A percentile compares a stretch with the other conserved stretches of the same genome.
Evolutionary conservation across 202 grass and related monocot species (phyloP).

Genomic region (Hordeum pubiflorum): DNA sequence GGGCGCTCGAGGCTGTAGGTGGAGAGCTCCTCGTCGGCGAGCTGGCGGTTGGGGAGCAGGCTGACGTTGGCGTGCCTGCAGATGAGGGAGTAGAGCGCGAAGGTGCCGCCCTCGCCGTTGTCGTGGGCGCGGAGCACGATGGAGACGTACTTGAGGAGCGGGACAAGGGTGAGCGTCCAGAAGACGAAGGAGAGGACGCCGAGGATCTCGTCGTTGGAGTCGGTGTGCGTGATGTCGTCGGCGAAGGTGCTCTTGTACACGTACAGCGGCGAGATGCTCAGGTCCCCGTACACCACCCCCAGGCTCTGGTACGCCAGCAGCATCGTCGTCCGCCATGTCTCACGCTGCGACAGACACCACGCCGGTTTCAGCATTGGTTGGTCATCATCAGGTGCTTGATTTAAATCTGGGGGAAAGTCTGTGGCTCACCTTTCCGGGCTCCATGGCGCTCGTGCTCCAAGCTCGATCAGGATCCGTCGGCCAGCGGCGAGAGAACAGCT

Average conservation of each 20-base stretch:
- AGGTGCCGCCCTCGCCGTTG: conserved; percentile 96
- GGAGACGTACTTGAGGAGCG: conserved; percentile 90
- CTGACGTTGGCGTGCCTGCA: conserved; percentile 91
- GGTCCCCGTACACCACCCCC: conserved; percentile 88
- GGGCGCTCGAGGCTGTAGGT: conserved; percentile 66
- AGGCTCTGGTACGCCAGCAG: conserved; percentile 92
- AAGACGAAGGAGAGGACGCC: conserved; percentile 88
- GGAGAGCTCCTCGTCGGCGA: conserved; percentile 88
- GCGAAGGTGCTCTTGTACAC: conserved; percentile 99
- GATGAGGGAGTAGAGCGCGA: conserved; percentile 86
- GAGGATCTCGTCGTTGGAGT: conserved; percentile 83
- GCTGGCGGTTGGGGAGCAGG: conserved; percentile 80
- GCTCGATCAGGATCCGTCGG: background rate
- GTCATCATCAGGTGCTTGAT: background rate
- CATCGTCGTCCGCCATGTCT: conserved; percentile 72
- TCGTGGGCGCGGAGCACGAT: conserved; percentile 91
- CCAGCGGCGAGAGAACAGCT: background rate
- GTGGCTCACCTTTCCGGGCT: conserved; percentile 9
- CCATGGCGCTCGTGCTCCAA: background rate
- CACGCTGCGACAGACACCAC: background rate
- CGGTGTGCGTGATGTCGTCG: conserved; percentile 88
- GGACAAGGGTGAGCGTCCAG: conserved; percentile 90
- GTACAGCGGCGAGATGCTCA: conserved; percentile 91
- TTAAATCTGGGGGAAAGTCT: background rate
- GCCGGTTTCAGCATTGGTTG: background rate